phyloP scores from a whole-genome alignment of 2,329 filamentous ascomycete species.

The Fusarium goolgardi region DNA sequence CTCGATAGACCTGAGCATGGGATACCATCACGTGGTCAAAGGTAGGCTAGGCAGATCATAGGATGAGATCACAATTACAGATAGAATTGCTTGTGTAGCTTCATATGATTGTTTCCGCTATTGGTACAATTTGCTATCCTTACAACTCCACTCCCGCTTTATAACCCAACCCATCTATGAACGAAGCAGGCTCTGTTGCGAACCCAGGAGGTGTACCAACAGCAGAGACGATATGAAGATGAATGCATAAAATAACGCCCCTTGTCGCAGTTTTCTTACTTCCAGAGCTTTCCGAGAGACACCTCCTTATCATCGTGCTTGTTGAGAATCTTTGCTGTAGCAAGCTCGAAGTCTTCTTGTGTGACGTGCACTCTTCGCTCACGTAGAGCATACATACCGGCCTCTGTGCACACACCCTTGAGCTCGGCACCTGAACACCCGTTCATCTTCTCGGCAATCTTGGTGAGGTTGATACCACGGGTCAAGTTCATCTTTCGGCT shows the following conservation, averaged over 20 bases:
- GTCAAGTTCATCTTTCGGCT: conserved; percentile 99
- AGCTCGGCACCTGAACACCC: conserved; percentile 97
- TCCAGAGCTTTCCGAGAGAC: conserved; percentile 84
- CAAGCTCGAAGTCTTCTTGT: conserved; percentile 98
- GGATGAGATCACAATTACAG: not conserved
- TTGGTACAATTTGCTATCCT: conserved; percentile 52
- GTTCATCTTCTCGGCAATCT: conserved; percentile 99
- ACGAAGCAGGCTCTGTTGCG: conserved; percentile 34
- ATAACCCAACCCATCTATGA: conserved; percentile 47
- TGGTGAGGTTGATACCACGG: conserved; percentile 94
- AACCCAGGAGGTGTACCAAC: conserved; percentile 39
- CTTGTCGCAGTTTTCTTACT: conserved; percentile 48
- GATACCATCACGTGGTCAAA: not conserved
- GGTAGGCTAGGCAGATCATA: conserved; percentile 1
- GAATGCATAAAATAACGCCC: conserved; percentile 37
- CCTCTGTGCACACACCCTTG: conserved; percentile 98
- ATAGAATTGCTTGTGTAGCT: conserved; percentile 20
- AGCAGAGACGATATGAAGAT: conserved; percentile 42
- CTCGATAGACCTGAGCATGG: not conserved
- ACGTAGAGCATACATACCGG: conserved; percentile 96
- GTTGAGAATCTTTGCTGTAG: conserved; percentile 98
- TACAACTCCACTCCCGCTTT: conserved; percentile 50
- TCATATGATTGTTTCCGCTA: conserved; percentile 38
- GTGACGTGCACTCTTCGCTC: conserved; percentile 98
- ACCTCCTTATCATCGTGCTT: conserved; percentile 99